phyloP scores from a whole-genome alignment of 2,329 filamentous ascomycete genomes.

The Fusarium camptoceras region DNA sequence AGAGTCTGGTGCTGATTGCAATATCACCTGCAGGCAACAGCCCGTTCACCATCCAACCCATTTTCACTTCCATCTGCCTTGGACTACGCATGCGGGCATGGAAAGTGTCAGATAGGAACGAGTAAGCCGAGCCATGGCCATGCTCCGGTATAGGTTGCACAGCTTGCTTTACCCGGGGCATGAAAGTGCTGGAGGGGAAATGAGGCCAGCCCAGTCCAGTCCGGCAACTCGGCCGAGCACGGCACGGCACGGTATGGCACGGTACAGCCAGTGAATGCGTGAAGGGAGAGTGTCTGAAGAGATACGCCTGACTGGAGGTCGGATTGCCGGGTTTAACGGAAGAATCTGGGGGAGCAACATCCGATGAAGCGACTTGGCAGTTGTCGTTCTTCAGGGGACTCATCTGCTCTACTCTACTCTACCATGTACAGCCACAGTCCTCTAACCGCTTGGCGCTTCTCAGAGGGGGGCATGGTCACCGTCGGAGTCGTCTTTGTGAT shows the following conservation, averaged over 20 bases:
- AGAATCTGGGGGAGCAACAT: slow-evolving; percentile 12
- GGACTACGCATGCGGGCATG: slow-evolving; percentile 8
- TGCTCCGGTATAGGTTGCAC: slow-evolving; percentile 21
- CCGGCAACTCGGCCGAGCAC: neutral
- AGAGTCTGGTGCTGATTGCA: neutral
- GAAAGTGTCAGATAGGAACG: neutral
- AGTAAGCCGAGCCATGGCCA: neutral
- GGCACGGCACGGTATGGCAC: neutral
- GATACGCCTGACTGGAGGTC: slow-evolving; percentile 10
- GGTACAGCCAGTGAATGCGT: neutral
- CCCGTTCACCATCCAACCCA: slow-evolving; percentile 15
- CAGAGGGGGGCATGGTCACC: slow-evolving; percentile 3
- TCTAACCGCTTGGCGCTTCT: slow-evolving; percentile 1
- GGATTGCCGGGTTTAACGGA: slow-evolving; percentile 12
- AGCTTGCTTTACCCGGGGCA: slow-evolving; percentile 26
- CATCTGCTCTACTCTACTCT: slow-evolving; percentile 5
- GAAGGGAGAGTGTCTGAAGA: slow-evolving; percentile 1
- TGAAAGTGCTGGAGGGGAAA: neutral
- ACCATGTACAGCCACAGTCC: neutral
- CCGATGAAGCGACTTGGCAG: slow-evolving; percentile 37
- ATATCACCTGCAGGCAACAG: neutral
- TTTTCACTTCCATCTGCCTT: slow-evolving; percentile 31
- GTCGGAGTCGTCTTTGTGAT: slow-evolving; percentile 2
- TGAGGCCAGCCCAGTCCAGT: neutral
- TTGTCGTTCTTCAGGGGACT: slow-evolving; percentile 8